Percentiles rank a stretch among this genome's conserved stretches.
phyloP scores from a whole-genome alignment of 371 early-diverging fungal genomes.

The Mucor lusitanicus region DNA sequence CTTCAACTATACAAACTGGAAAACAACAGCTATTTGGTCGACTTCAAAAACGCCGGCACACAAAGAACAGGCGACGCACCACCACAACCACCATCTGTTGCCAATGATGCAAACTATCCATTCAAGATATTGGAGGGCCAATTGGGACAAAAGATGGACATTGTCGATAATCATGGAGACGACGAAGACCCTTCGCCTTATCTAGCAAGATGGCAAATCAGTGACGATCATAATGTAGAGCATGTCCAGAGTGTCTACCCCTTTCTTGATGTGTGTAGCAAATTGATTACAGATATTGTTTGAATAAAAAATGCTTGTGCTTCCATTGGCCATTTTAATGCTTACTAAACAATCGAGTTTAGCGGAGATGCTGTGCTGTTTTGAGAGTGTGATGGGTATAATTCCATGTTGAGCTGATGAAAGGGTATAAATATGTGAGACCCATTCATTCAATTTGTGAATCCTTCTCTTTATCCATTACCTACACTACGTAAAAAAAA shows the following conservation, averaged over 20 bases:
- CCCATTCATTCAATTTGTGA: background rate
- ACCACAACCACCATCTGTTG: background rate
- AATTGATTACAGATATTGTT: constrained; percentile 91
- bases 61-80: constrained; percentile 9
- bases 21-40: constrained; percentile 88
- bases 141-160: constrained; percentile 13
- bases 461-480: background rate
- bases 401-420: background rate
- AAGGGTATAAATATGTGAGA: background rate
- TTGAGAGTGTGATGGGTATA: background rate
- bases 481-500: background rate
- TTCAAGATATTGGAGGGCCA: constrained; percentile 5
- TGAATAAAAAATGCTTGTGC: constrained; percentile 11
- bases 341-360: background rate
- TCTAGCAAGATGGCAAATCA: constrained; percentile 17
- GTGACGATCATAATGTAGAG: constrained; percentile 28
- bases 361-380: background rate
- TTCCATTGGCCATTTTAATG: background rate
- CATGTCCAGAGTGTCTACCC: constrained; percentile 78
- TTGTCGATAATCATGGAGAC: background rate
- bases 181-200: constrained; percentile 15
- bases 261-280: constrained; percentile 94
- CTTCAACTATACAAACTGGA: constrained; percentile 93
- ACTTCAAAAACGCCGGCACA: constrained; percentile 81
- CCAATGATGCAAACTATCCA: background rate